Percentiles rank a stretch among this genome's conserved stretches.
Conservation (phyloP, 2,329 filamentous ascomycete genomes). For the Colletotrichum eleusines region DNA sequence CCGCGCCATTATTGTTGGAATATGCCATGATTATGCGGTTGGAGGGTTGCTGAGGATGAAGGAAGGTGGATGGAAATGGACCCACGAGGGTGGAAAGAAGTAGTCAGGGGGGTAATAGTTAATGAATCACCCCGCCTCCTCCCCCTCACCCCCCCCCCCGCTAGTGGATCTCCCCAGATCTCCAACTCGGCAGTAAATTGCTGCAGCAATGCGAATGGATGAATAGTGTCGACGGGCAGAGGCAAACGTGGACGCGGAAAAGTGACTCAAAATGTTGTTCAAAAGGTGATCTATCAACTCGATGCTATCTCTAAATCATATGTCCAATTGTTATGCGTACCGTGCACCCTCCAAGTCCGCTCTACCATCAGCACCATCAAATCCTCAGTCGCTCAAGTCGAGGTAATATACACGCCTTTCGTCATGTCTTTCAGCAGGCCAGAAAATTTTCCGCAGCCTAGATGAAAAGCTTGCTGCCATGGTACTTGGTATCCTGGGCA, state of each 20-base stretch:
- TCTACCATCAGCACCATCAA: not conserved
- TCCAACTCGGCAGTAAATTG: not conserved
- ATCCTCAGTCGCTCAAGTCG: not conserved
- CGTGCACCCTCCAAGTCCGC: not conserved
- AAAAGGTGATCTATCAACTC: too few relatives aligned
- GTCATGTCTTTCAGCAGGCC: not conserved
- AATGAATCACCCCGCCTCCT: conserved; percentile 5
- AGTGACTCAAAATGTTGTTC: not conserved
- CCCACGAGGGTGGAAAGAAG: conserved; percentile 1
- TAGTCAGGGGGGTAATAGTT: conserved; percentile 25
- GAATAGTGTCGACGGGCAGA: too few relatives aligned
- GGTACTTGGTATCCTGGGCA: conserved; percentile 59
- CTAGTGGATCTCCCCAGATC: not conserved
- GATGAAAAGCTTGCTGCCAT: conserved; percentile 61
- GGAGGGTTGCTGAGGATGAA: not conserved
- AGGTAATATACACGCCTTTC: conserved; percentile 2
- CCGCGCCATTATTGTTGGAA: not conserved
- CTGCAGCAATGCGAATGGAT: too few relatives aligned
- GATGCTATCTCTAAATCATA: not conserved
- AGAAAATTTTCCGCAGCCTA: conserved; percentile 50
- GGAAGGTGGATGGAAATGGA: not conserved
- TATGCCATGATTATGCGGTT: not conserved
- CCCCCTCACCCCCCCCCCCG: too few relatives aligned
- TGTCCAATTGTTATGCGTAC: not conserved
- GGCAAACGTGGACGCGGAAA: not conserved